Base-by-base conservation (phyloP, 1,284 basidiomycete genomes). In the Trametes pubescens region DNA sequence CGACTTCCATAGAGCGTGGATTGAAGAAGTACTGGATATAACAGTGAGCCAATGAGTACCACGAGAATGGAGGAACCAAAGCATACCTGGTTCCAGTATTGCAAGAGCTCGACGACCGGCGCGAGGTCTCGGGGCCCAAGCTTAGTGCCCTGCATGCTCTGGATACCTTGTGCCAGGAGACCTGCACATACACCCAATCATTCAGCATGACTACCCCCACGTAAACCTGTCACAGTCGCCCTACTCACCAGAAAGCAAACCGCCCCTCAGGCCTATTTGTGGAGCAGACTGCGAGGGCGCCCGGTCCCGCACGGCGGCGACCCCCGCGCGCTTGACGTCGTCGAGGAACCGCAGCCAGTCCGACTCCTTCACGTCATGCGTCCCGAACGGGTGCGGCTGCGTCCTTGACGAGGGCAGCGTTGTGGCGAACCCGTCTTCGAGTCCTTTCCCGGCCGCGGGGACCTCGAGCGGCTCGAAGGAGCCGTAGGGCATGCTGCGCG, bases 381-480 rank as follows among this genome's bases (percentile, higher is more conserved):
- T 69, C 8, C 62, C 62, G 63, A 83, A 82, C 9, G 80, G 80
- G 68, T 83, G 81, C 14, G 76, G 76, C 32, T 53, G 55, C 21
- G 54, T 44, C 18, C 48, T 2, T 11, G 57, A 61, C 9, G 51
- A 51, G 14, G 73, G 73, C 14, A 65, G 57, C 11, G 56, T 22
- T 14, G 59, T 37, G 5, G 63, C 57, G 63, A 73, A 74, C 3
- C 71, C 71, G 43, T 58, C 56, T 37, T 59, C 57, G 40, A 74
- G 66, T 26, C 57, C 57, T n/a, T 18, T 51, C 34, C 66, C 66
- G 32, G 56, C 29, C n/a, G 64, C 53, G 26, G 67, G 46, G n/a
- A 74, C 54, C 14, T 62, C 44, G 21, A 68, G 55, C 14, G 65
- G 59, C 43, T 66, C 59, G 59, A 74, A 73, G 8, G 69, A 56